Evolutionary conservation across 2,329 filamentous ascomycete species (phyloP), one percentile per base, ranked within the genome.

Genomic region (Ceratocystis albifundus): DNA sequence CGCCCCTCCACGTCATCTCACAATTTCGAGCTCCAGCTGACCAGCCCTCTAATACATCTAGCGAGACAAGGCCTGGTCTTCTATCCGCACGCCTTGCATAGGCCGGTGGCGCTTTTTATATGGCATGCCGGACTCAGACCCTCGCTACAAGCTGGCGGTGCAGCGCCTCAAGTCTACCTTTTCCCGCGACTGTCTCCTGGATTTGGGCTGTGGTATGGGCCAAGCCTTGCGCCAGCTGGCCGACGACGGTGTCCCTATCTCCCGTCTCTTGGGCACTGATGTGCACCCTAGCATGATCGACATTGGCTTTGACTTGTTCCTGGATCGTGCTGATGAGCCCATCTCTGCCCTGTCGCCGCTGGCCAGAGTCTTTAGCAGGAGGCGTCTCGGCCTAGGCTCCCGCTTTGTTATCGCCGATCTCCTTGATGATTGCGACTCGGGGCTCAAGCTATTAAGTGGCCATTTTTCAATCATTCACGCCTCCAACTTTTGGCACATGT

Each of bases 271-370:
- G 67, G 82, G 80, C 20, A 75, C 76, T 2, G 82, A 84, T 68
- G 69, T 82, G 2, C 76, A 79, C 55, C 70, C 75, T 22, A 74
- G 74, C n/a, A 82, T 84, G 69, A 76, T 84, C 64, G 77, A 82
- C 10, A 72, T 82, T n/a, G 83, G 83, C 32, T 84, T 86, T 72
- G 82, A 86, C 65, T 76, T 89, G 22, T 89, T 88, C 74, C 77
- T 79, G 59, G 86, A 88, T 68, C 67, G 69, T 20, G 70, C 69
- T 17, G 69, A 68, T 5, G 69, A 71, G 6, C 65, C 65, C 1
- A 69, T 66, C 0, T 12, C 44, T 57, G 10, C 57, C 46, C 1
- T 55, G 36, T 41, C 36, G 10, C 36, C 36, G 0, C 36, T 41
- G 8, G 53, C 53, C 53, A 30, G 53, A 30, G 55, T 65, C 8